Base-by-base conservation (phyloP, 345 rosid species). In the Hevea brasiliensis region DNA sequence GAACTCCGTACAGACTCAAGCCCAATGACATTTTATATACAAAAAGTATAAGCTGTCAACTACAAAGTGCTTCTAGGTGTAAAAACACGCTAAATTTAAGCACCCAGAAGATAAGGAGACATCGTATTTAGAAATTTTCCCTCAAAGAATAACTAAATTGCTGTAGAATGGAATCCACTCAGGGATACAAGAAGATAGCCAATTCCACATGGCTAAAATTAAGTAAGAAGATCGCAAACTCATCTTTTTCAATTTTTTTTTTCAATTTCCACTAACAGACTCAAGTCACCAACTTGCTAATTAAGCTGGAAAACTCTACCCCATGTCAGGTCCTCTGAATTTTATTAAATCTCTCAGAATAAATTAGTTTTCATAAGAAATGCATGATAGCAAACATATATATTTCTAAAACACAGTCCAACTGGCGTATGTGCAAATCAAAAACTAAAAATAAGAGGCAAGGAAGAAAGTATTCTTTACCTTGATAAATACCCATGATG, bases 401-500 rank as follows among this genome's bases (percentile, higher is more conserved):
- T 7, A 20, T 7, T 35, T 37, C 1, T 8, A 41, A 62, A 65
- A 26, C 12, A 64, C 32, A 45, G 29, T 8, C 57, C 26, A 24
- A 35, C 8, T 6, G 9, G 18, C 20, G 35, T 1, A 29, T 35
- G 26, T 62, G n/a, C n/a, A 9, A 59, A 45, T 15, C 9, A 3
- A 64, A 54, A 54, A 4, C 8, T 12, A n/a, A 58, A 59, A 54
- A 20, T 27, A 17, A 32, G 44, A 64, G 6, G 42, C 17, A 21
- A 15, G 65, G 12, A 56, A 56, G 29, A 57, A 15, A 32, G 56
- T 17, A 40, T 18, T 42, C 24, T 48, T 75, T 81, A 89, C 99
- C 91, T 92, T 95, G 24, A 92, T 85, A 80, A 92, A 85, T 7
- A 88, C 89, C 98, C 98, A 94, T 4, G 95, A 80, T 26, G 99